phyloP scores from a whole-genome alignment of 1,284 basidiomycete species.

The Leccinum fallax region DNA sequence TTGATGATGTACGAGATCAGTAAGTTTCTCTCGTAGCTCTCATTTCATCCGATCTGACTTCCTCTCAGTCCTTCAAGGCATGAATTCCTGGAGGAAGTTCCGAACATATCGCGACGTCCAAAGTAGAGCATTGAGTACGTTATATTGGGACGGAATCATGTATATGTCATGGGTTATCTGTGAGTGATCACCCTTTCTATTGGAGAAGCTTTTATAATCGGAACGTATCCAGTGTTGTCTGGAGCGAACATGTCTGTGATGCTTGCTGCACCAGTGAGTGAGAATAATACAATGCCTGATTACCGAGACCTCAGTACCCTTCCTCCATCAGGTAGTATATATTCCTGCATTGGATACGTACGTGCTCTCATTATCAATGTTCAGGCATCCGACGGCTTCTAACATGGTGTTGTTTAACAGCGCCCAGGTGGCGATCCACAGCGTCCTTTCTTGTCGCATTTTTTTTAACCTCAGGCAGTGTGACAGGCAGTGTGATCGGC shows the following conservation, averaged over 20 bases:
- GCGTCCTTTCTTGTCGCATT: constrained; percentile 33
- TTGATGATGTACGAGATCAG: constrained; percentile 32
- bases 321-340: constrained; percentile 14
- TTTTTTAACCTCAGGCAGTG: constrained; percentile 34
- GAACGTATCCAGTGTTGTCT: constrained; percentile 22
- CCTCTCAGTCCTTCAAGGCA: constrained; percentile 27
- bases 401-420: constrained; percentile 18
- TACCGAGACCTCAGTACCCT: background rate
- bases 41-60: constrained; percentile 1
- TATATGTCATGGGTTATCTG: constrained; percentile 34
- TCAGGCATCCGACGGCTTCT: constrained; percentile 2
- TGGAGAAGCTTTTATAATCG: background rate
- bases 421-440: constrained; percentile 31
- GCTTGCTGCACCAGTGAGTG: constrained; percentile 25
- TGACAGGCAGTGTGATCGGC: constrained; percentile 21
- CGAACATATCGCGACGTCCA: constrained; percentile 21
- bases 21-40: constrained; percentile 9
- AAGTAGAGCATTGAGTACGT: constrained; percentile 24
- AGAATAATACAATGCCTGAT: background rate
- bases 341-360: constrained; percentile 31
- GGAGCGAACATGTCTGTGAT: constrained; percentile 22
- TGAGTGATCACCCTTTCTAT: constrained; percentile 1
- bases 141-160: constrained; percentile 33
- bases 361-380: constrained; percentile 10
- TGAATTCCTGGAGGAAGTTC: constrained; percentile 33